Base-by-base conservation (phyloP, 2,329 filamentous ascomycete species). In the Aspergillus sp. region DNA sequence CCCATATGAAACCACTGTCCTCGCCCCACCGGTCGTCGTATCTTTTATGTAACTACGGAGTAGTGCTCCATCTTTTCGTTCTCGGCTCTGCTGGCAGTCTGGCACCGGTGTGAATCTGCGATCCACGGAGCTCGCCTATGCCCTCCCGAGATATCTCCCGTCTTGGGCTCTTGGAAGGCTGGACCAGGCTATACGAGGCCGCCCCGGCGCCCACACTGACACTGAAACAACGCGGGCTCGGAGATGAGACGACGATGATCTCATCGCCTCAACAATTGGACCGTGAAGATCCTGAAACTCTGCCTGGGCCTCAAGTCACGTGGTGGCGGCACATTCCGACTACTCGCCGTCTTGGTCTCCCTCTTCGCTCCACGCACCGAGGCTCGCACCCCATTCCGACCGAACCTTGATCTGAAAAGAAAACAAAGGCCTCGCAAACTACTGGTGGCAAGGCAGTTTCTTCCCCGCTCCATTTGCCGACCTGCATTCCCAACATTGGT, bases 51-150 rank as follows among this genome's bases (percentile, higher is more conserved):
- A 52, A 52, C 39, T 45, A 19, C 19, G 19, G 19, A 19, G 19
- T 19, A 33, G 7, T 33, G 6, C 27, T 37, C 27, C 25, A 41
- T 44, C 40, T 45, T 23, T 31, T 35, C n/a, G n/a, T 43, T 19
- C 27, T 35, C n/a, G n/a, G 14, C 17, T 52, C 37, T 35, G 50
- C 23, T 17, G 37, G 27, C 8, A 31, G 8, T 4, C 23, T 17
- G 37, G 27, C 8, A 31, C 27, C 3, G 27, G 27, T 31, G 27
- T 31, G 27, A 31, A 31, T 31, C 17, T 45, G 37, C 17, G 25
- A 35, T 43, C 50, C 40, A 41, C 40, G 50, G 50, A 44, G 40
- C 40, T 52, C 50, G 50, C 50, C 48, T 39, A 27, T 40, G 35
- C 17, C 15, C n/a, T 33, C 48, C 21, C 23, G 25, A 27, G 23